phyloP scores from a whole-genome alignment of 2,329 filamentous ascomycete species.

The Botrytis paeoniae region DNA sequence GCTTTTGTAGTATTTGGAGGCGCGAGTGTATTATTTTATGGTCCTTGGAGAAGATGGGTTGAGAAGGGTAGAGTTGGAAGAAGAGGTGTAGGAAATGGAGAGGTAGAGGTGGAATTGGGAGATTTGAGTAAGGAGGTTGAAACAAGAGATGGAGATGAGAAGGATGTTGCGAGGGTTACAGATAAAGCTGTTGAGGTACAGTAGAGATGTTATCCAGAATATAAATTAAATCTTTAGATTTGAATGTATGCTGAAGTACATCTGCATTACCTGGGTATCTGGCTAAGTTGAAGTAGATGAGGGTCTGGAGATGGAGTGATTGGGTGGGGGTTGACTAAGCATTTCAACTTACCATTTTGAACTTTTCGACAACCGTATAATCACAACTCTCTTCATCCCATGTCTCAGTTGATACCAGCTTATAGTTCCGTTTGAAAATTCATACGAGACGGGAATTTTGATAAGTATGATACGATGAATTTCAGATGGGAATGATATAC shows the following conservation, averaged over 20 bases:
- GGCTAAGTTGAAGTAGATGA: background rate
- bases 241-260: background rate
- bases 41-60: slow-evolving; percentile 69
- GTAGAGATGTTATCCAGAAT: background rate
- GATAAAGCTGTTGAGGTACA: background rate
- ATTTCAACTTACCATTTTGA: background rate
- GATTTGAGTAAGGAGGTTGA: background rate
- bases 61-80: slow-evolving; percentile 29
- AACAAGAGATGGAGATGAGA: background rate
- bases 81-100: background rate
- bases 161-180: background rate
- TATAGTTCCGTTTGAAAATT: background rate
- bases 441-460: background rate
- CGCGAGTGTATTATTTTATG: slow-evolving; percentile 63
- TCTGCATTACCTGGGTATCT: background rate
- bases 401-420: background rate
- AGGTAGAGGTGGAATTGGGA: background rate
- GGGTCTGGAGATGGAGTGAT: background rate
- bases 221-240: background rate
- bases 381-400: background rate
- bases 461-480: too few species aligned
- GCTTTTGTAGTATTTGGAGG: slow-evolving; percentile 76
- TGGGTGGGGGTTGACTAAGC: background rate
- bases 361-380: background rate
- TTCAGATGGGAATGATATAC: background rate